A percentile compares a stretch with the other conserved stretches of the same genome.
Evolutionary conservation across 768 basidiomycete species (phyloP).

Genomic region (Boletus reticuloceps): DNA sequence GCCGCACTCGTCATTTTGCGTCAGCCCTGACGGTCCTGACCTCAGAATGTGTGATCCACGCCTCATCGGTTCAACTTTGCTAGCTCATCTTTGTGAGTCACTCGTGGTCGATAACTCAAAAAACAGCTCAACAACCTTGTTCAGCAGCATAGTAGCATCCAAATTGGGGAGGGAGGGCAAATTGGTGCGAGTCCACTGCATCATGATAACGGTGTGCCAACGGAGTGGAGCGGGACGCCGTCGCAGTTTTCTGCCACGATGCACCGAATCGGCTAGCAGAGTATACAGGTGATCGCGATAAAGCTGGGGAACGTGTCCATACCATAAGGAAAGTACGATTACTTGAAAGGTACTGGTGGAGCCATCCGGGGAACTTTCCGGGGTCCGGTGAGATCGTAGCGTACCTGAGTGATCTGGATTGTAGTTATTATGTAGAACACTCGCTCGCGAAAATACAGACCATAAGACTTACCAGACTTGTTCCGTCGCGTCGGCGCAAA

Average conservation of each 20-base stretch:
- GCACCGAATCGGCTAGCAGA: neutral
- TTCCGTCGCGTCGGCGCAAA: too few relatives aligned
- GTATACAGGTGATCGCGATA: constrained; percentile 2
- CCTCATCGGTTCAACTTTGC: neutral
- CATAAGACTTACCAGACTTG: too few relatives aligned
- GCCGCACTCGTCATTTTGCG: neutral
- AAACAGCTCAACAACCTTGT: neutral
- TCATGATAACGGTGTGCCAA: neutral
- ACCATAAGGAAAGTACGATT: neutral
- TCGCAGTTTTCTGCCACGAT: neutral
- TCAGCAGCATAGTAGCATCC: neutral
- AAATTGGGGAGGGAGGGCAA: neutral
- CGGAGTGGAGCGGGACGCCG: constrained; percentile 1
- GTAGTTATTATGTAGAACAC: too few relatives aligned
- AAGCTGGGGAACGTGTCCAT: constrained; percentile 3
- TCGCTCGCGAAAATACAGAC: too few relatives aligned
- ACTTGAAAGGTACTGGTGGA: neutral
- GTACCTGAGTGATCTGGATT: neutral
- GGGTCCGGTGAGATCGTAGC: neutral
- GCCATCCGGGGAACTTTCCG: neutral
- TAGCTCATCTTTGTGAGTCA: neutral
- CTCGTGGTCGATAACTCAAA: neutral
- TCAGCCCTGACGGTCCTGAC: neutral
- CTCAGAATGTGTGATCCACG: neutral
- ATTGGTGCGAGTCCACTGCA: neutral